phyloP scores from a whole-genome alignment of 345 rosid species.

The Eucalyptus curtisii region DNA sequence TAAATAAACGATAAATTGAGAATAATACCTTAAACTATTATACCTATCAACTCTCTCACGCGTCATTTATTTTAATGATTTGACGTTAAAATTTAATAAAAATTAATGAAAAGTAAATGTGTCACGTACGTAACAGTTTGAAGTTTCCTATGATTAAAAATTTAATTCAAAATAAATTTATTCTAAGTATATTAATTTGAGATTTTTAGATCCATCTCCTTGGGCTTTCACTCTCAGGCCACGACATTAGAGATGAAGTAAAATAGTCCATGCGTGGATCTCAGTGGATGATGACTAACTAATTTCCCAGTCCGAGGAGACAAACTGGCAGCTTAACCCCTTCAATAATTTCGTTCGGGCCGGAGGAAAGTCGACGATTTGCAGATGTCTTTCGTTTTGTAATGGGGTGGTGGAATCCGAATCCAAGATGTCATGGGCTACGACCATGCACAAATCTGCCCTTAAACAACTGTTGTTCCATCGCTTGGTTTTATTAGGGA shows the following conservation, averaged over 20 bases:
- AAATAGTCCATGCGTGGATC: no score
- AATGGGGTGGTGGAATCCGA: not conserved
- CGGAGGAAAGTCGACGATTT: not conserved
- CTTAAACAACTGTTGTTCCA: not conserved
- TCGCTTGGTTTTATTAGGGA: not conserved
- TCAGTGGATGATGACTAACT: not conserved
- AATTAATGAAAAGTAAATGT: rapidly evolving
- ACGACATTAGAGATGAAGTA: no score
- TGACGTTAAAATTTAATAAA: rapidly evolving
- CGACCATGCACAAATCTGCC: not conserved
- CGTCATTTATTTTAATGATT: rapidly evolving
- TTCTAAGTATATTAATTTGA: rapidly evolving
- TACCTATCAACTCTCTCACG: rapidly evolving
- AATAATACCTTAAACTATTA: rapidly evolving
- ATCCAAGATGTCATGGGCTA: not conserved
- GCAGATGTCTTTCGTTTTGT: not conserved
- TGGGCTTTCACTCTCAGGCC: no score
- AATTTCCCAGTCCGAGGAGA: not conserved
- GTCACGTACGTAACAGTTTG: rapidly evolving
- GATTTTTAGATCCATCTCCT: no score
- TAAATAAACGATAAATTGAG: rapidly evolving
- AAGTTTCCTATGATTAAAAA: no score
- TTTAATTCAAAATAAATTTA: no score
- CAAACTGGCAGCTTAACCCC: not conserved
- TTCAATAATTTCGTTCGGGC: not conserved